Evolutionary conservation across 768 basidiomycete species (phyloP), one percentile per base, ranked within the genome.

Genomic region (Lactarius sp.): DNA sequence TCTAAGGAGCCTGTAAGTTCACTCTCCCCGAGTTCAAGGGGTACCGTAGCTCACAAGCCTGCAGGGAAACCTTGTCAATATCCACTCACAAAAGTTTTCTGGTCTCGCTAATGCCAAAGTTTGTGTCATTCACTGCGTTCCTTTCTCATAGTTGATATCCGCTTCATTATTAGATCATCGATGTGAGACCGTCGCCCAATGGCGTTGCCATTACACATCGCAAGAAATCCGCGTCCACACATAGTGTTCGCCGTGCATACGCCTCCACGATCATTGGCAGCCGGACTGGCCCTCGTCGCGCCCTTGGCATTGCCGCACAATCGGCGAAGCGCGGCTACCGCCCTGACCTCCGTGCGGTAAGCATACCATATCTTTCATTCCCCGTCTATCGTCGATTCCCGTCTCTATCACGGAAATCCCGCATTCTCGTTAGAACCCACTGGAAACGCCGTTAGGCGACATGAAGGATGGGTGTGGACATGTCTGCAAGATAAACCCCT

Each of bases 401-500:
- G 42, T 47, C 64, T 42, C 41, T 58, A 20, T 64, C 44, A 59
- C 63, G 39, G 33, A 59, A 44, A 53, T 59, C 16, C 79, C 77
- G 89, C 90, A 92, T 78, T 86, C 85, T 83, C 86, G 86, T 86
- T 93, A 93, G 90, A 93, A 90, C 90, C 90, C 87, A 80, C 89
- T 83, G 87, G 87, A 90, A 71, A 74, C 75, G 75, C 81, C 77
- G 71, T 71, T 75, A 75, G 79, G 80, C 77, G 76, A 74, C 58
- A 86, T 86, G 88, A 92, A 87, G 81, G 89, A 77, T 82, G 89
- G 88, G 90, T 83, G 90, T 93, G 89, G 90, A 93, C 86, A 90
- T 77, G 89, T 88, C 83, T 93, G 90, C 90, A 85, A 93, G 75
- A 93, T 72, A 75, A 69, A 79, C 79, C 74, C 65, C 74, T 74